These are phyloP conservation scores for Gracilaria vermiculophylla DNA, from an alignment of 23 red algal species.

Conservation along the genomic window DNA sequence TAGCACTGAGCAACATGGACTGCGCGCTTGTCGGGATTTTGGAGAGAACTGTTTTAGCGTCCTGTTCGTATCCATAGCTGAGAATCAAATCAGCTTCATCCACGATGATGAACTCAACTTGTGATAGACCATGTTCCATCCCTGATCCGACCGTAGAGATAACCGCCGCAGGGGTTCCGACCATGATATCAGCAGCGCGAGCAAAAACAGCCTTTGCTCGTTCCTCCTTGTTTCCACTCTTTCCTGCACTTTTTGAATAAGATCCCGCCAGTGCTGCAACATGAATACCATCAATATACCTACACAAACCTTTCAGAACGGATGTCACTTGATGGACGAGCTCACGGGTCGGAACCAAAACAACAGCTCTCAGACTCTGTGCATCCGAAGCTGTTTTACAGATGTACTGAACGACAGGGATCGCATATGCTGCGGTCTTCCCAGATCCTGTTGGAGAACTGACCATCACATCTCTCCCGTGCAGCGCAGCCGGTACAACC, in stretches of 20 bases:
- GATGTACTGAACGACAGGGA: conserved; percentile 84
- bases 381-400: conserved; percentile 7
- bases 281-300: conserved; percentile 55
- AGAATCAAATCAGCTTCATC: conserved; percentile 99
- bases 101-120: conserved; percentile 85
- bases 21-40: conserved; percentile 74
- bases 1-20: conserved; percentile 90
- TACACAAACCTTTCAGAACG: conserved; percentile 51
- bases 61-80: conserved; percentile 76
- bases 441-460: conserved; percentile 93
- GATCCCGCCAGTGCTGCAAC: conserved; percentile 35
- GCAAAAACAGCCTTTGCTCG: not conserved
- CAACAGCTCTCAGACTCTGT: conserved; percentile 43
- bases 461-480: conserved; percentile 83
- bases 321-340: conserved; percentile 83
- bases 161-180: conserved; percentile 85
- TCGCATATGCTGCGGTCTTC: conserved; percentile 90
- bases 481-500: conserved; percentile 75
- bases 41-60: conserved; percentile 55
- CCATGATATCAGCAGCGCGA: conserved; percentile 61
- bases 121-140: not conserved
- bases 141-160: not conserved
- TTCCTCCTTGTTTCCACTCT: not conserved
- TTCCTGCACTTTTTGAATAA: not conserved
- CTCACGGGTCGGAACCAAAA: conserved; percentile 95